phyloP scores from a whole-genome alignment of 2,329 filamentous ascomycete genomes.

The Penicillium occitanis region DNA sequence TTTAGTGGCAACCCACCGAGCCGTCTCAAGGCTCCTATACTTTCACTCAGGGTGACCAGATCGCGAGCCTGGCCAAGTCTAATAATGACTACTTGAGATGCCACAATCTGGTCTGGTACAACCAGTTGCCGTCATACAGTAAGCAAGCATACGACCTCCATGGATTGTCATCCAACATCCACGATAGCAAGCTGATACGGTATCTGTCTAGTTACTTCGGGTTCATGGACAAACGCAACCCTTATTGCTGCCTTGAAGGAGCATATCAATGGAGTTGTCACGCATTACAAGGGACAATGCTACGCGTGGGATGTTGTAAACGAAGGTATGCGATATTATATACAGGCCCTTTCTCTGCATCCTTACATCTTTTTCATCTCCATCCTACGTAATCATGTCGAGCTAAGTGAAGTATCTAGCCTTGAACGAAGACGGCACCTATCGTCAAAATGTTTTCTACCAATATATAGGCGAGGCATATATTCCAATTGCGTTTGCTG shows the following conservation, averaged over 20 bases:
- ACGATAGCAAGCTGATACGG: slow-evolving; percentile 30
- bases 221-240: slow-evolving; percentile 59
- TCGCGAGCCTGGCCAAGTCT: slow-evolving; percentile 41
- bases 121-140: slow-evolving; percentile 56
- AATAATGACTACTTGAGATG: slow-evolving; percentile 57
- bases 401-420: slow-evolving; percentile 34
- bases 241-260: slow-evolving; percentile 57
- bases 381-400: not conserved
- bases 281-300: slow-evolving; percentile 38
- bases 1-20: slow-evolving; percentile 63
- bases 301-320: slow-evolving; percentile 45
- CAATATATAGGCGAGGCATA: slow-evolving; percentile 69
- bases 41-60: slow-evolving; percentile 57
- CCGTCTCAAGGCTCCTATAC: slow-evolving; percentile 57
- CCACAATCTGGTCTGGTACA: slow-evolving; percentile 58
- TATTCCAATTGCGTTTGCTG: slow-evolving; percentile 67
- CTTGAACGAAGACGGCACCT: slow-evolving; percentile 54
- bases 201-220: slow-evolving; percentile 39
- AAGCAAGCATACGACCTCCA: slow-evolving; percentile 22
- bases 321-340: slow-evolving; percentile 29
- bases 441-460: slow-evolving; percentile 64
- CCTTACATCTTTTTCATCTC: not conserved
- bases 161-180: slow-evolving; percentile 39
- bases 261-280: slow-evolving; percentile 40
- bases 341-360: slow-evolving; percentile 9